A percentile compares a stretch with the other conserved stretches of the same genome.
Evolutionary conservation across 1,284 basidiomycete species (phyloP).

Genomic region (Cutaneotrichosporon arboriforme): DNA sequence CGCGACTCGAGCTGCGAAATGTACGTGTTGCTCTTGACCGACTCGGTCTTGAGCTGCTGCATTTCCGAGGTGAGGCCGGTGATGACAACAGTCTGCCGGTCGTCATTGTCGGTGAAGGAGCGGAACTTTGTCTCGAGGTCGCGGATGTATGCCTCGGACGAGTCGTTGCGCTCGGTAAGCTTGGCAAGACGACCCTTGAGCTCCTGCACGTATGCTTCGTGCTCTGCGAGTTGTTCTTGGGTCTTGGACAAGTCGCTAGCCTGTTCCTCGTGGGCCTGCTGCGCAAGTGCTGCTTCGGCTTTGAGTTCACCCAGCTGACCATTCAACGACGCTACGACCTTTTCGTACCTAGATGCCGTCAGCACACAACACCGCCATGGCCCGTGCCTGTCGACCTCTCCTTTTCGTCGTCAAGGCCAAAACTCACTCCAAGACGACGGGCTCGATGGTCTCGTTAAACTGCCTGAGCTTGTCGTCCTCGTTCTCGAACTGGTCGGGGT

Average conservation of each 20-base stretch:
- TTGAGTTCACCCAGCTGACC: slow-evolving; percentile 77
- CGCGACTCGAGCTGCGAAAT: slow-evolving; percentile 84
- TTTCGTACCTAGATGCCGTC: slow-evolving; percentile 62
- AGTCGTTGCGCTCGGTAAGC: slow-evolving; percentile 77
- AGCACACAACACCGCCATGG: neutral
- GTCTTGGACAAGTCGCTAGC: slow-evolving; percentile 67
- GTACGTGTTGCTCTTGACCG: slow-evolving; percentile 67
- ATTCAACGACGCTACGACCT: slow-evolving; percentile 91
- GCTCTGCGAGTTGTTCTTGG: slow-evolving; percentile 64
- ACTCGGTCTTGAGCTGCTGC: slow-evolving; percentile 66
- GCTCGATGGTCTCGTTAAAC: slow-evolving; percentile 94
- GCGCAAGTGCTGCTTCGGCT: slow-evolving; percentile 59
- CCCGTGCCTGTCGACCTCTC: neutral
- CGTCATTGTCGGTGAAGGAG: slow-evolving; percentile 67
- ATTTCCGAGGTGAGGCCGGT: slow-evolving; percentile 79
- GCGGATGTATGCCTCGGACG: slow-evolving; percentile 87
- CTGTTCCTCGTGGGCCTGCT: slow-evolving; percentile 66
- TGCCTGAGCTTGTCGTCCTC: slow-evolving; percentile 48
- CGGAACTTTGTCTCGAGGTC: slow-evolving; percentile 89
- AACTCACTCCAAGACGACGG: slow-evolving; percentile 79
- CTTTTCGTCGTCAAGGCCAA: neutral
- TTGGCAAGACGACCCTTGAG: slow-evolving; percentile 73
- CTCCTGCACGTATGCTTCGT: slow-evolving; percentile 80
- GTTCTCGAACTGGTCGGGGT: slow-evolving; percentile 19
- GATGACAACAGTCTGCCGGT: slow-evolving; percentile 69